Conservation (phyloP, 2,329 filamentous ascomycete species). For the Amesomyces nigricolor region DNA sequence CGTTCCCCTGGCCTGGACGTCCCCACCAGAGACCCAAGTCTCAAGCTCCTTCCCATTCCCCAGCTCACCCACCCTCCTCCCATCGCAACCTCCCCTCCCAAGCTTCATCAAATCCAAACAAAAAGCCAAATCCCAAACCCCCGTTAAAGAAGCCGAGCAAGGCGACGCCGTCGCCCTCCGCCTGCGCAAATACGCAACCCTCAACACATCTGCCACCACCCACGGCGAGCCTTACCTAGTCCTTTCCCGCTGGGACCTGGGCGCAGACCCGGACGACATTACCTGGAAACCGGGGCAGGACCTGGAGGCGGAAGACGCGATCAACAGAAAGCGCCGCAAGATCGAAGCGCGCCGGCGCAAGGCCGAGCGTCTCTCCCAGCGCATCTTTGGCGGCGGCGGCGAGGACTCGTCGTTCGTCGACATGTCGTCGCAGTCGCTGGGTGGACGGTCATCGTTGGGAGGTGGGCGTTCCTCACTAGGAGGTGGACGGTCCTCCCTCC, state of each 20-base stretch:
- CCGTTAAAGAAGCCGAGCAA: conserved; percentile 1
- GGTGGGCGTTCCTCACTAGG: too few species aligned
- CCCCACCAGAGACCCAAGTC: not conserved
- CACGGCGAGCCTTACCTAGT: conserved; percentile 8
- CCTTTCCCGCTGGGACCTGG: conserved; percentile 22
- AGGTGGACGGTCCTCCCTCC: not conserved
- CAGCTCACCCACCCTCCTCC: conserved; percentile 16
- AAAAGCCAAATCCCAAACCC: not conserved
- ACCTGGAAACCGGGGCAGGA: conserved; percentile 20
- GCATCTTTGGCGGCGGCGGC: conserved; percentile 18
- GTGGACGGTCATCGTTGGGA: not conserved
- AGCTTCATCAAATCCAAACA: conserved; percentile 8
- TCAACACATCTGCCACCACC: conserved; percentile 8
- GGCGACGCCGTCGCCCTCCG: conserved; percentile 16
- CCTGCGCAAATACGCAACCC: conserved; percentile 18
- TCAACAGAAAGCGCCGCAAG: conserved; percentile 16
- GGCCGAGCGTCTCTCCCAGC: conserved; percentile 19
- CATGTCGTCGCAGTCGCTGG: conserved; percentile 15
- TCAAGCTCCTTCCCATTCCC: conserved; percentile 16
- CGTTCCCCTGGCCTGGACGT: conserved; percentile 13
- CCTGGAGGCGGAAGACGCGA: conserved; percentile 17
- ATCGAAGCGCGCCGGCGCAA: conserved; percentile 17
- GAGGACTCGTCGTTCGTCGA: conserved; percentile 9
- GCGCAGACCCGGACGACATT: conserved; percentile 17
- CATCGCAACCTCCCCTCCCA: conserved; percentile 9